Conservation (phyloP, 805 yeast species). For the Starmerella cellae region DNA sequence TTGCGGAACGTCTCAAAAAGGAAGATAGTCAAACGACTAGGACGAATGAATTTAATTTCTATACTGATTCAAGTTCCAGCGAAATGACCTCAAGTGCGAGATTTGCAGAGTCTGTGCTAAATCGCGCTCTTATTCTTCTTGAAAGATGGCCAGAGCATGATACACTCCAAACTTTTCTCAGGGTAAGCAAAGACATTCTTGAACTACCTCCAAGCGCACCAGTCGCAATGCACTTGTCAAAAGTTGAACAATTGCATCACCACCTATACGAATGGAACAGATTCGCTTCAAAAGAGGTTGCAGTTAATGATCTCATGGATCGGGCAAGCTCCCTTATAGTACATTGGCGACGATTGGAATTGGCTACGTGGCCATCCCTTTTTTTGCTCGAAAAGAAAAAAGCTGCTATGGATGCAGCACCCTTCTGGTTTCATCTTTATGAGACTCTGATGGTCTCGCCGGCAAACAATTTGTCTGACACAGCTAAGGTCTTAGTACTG, state of each 20-base stretch:
- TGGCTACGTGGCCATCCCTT: slow-evolving; percentile 70
- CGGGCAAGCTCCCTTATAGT: slow-evolving; percentile 57
- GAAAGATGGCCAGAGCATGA: slow-evolving; percentile 92
- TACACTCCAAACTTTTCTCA: slow-evolving; percentile 53
- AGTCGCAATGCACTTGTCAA: slow-evolving; percentile 60
- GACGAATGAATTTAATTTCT: slow-evolving; percentile 42
- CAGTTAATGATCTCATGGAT: slow-evolving; percentile 44
- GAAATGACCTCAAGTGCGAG: slow-evolving; percentile 51
- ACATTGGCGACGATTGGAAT: slow-evolving; percentile 80
- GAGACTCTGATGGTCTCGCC: slow-evolving; percentile 46
- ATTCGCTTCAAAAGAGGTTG: slow-evolving; percentile 67
- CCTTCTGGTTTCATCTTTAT: slow-evolving; percentile 86
- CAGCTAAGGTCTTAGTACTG: slow-evolving; percentile 51
- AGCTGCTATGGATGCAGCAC: slow-evolving; percentile 42
- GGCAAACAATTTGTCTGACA: slow-evolving; percentile 26
- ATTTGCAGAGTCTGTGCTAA: slow-evolving; percentile 35
- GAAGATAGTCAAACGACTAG: background rate
- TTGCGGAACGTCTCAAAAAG: background rate
- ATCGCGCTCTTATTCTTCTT: slow-evolving; percentile 36
- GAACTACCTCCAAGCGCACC: slow-evolving; percentile 54
- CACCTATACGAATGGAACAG: slow-evolving; percentile 86
- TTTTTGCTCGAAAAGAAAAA: slow-evolving; percentile 42
- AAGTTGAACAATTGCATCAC: slow-evolving; percentile 75
- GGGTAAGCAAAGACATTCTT: slow-evolving; percentile 55
- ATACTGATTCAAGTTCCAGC: slow-evolving; percentile 43